These are phyloP conservation scores for Puccinia coronata DNA, from an alignment of 1,284 basidiomycete species.

Conservation along the genomic window DNA sequence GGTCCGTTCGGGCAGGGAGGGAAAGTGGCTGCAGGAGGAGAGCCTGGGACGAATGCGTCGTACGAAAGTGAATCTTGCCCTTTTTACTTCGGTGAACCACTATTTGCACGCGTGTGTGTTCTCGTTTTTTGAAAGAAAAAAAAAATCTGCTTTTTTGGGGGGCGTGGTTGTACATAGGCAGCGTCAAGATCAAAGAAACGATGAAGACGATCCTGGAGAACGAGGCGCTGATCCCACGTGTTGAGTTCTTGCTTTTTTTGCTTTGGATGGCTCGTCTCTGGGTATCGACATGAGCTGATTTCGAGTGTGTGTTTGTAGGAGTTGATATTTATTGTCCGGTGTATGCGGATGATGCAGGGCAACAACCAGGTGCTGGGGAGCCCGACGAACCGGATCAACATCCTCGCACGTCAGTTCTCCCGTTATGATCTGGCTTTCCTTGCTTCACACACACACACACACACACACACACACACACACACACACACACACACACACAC, in stretches of 20 bases:
- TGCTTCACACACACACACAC: too few species aligned
- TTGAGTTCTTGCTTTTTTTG: too few species aligned
- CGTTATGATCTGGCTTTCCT: too few species aligned
- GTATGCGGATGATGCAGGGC: conserved; percentile 69
- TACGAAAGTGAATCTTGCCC: conserved; percentile 39
- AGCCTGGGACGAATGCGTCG: conserved; percentile 37
- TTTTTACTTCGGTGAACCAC: too few species aligned
- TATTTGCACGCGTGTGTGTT: too few species aligned
- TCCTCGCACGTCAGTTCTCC: conserved; percentile 74
- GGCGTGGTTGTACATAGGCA: too few species aligned
- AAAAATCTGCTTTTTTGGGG: too few species aligned
- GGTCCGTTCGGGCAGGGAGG: conserved; percentile 57
- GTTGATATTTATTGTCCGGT: conserved; percentile 77
- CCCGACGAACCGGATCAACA: conserved; percentile 81
- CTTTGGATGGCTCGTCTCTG: background rate
- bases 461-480: too few species aligned
- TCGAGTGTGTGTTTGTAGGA: conserved; percentile 62
- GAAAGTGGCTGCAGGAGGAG: background rate
- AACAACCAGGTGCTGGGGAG: conserved; percentile 77
- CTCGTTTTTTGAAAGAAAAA: too few species aligned
- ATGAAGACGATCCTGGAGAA: conserved; percentile 63
- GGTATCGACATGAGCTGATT: background rate
- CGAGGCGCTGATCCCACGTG: conserved; percentile 61
- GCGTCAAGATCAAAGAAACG: conserved; percentile 61
- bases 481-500: too few species aligned